Conservation (phyloP, 768 basidiomycete genomes). For the Imleria badia region DNA sequence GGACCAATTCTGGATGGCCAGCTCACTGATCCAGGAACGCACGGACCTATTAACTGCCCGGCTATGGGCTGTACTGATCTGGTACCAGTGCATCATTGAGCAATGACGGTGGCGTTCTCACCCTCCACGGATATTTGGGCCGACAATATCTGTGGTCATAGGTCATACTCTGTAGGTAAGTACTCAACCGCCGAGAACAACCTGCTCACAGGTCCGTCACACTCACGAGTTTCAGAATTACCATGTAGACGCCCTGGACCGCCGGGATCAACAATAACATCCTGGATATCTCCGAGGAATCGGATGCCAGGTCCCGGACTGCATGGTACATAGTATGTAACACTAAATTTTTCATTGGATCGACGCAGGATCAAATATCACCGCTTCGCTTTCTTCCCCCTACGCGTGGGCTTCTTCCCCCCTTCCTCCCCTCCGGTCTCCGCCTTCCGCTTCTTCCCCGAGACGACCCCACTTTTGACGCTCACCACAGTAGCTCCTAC, state of each 20-base stretch:
- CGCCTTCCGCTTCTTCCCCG: slow-evolving; percentile 62
- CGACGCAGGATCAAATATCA: slow-evolving; percentile 6
- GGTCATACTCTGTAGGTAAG: background rate
- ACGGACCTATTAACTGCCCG: background rate
- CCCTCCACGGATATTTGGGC: background rate
- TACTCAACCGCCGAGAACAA: background rate
- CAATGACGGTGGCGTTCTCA: background rate
- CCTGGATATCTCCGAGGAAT: background rate
- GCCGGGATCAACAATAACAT: too few species aligned
- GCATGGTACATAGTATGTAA: too few species aligned
- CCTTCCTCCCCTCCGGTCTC: slow-evolving; percentile 30
- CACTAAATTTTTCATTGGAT: background rate
- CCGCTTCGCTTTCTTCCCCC: slow-evolving; percentile 42
- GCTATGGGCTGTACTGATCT: too few species aligned
- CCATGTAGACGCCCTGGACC: too few species aligned
- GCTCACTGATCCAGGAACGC: background rate
- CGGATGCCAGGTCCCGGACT: background rate
- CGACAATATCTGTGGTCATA: too few species aligned
- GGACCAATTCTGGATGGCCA: background rate
- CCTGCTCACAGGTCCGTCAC: background rate
- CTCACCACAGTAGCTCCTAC: slow-evolving; percentile 74
- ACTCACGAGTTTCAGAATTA: background rate
- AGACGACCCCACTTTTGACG: slow-evolving; percentile 48
- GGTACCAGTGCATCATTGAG: too few species aligned
- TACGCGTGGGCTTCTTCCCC: slow-evolving; percentile 51